Base-by-base conservation (phyloP, 768 basidiomycete genomes). In the Termitomyces sp. region DNA sequence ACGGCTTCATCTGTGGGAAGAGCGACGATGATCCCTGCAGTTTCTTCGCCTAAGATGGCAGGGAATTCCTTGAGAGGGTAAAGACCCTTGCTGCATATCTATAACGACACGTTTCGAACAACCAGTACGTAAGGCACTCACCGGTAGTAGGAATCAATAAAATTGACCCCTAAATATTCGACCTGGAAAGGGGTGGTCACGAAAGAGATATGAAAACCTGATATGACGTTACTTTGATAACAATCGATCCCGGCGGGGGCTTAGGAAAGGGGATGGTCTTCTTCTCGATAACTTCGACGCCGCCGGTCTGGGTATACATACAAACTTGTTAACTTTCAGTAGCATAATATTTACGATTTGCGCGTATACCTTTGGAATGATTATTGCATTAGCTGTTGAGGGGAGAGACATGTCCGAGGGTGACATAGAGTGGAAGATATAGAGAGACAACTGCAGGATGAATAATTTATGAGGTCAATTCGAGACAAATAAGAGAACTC, bases 131-230 rank as follows among this genome's bases (percentile, higher is more conserved):
- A 23, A 38, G 23, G 29, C 2, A 22, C 52, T 67, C 70, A 86
- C 82, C 94, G 77, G 65, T 80, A 83, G 68, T 97, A 95, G 39
- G 83, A 84, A 65, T 91, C 89, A 64, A 88, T 91, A 66, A 89
- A 97, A 74, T 97, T 97, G 63, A 96, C 80, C 3, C 91, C 91
- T 6, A 78, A 72, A 62, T 85, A 93, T 60, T 91, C 83, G 16
- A 85, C 76, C 88, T 87, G 31, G 22, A 43, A 40, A 20, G 4
- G n/a, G 25, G 29, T 41, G 7, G 1, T 33, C 3, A 20, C 10
- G 22, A 36, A 35, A 18, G n/a, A 7, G 31, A 20, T 25, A 9
- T 33, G 13, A 31, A 50, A 52, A 15, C 32, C n/a, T 35, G 18
- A 35, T 42, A 39, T 18, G 16, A 36, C 7, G 9, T 16, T 52